These are phyloP conservation scores for Hemileccinum rubropunctum DNA, from an alignment of 768 basidiomycete species.

Conservation along the genomic window DNA sequence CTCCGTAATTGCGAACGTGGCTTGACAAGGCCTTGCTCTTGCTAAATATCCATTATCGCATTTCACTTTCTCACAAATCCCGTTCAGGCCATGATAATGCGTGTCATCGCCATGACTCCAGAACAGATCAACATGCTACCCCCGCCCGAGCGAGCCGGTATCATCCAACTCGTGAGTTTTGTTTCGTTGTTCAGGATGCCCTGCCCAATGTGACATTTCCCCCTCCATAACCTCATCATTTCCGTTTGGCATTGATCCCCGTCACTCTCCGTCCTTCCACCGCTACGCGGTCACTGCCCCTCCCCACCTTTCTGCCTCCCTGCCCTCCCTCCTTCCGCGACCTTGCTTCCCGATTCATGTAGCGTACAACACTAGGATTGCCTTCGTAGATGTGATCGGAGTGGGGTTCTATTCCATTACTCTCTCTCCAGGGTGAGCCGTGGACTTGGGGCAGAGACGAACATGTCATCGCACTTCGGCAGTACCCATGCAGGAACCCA, in stretches of 20 bases:
- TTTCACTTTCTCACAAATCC: constrained; percentile 13
- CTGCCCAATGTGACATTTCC: constrained; percentile 11
- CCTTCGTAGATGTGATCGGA: constrained; percentile 24
- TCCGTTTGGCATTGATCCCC: constrained; percentile 29
- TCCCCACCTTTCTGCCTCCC: constrained; percentile 11
- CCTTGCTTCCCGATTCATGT: constrained; percentile 5
- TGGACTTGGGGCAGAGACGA: constrained; percentile 9
- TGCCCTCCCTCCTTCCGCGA: constrained; percentile 15
- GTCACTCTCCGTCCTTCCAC: constrained; percentile 13
- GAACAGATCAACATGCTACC: constrained; percentile 80
- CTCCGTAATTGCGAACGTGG: neutral
- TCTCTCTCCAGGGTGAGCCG: constrained; percentile 6
- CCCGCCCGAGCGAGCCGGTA: constrained; percentile 67
- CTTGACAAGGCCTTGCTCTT: neutral
- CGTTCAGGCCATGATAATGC: constrained; percentile 66
- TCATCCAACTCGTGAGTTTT: constrained; percentile 75
- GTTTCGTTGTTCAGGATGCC: neutral
- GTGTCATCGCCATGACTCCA: constrained; percentile 76
- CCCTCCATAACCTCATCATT: too few species aligned
- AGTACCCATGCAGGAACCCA: neutral
- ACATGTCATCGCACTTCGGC: neutral
- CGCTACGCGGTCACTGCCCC: constrained; percentile 7
- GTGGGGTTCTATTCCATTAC: constrained; percentile 1
- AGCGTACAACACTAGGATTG: constrained; percentile 32
- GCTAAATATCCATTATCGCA: neutral